Conservation (phyloP, 345 rosid genomes). For the Pugionium cornutum region DNA sequence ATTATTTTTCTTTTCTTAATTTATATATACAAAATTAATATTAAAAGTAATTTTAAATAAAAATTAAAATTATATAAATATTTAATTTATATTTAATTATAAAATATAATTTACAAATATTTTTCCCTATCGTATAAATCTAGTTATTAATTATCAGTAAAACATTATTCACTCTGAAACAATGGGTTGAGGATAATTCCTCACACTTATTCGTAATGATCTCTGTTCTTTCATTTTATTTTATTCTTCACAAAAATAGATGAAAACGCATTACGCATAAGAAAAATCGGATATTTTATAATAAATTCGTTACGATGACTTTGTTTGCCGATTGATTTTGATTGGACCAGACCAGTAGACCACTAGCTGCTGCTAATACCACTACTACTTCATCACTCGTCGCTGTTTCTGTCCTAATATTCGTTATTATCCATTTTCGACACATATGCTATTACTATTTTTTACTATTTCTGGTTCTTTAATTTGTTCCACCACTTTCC, state of each 20-base stretch:
- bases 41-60: too few species aligned
- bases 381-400: slow-evolving; percentile 1
- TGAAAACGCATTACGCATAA: background rate
- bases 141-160: background rate
- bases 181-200: slow-evolving; percentile 14
- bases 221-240: background rate
- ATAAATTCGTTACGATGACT: slow-evolving; percentile 2
- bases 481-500: slow-evolving; percentile 22
- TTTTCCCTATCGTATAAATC: too few species aligned
- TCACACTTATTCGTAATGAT: slow-evolving; percentile 32
- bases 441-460: background rate
- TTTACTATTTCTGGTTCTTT: slow-evolving; percentile 4
- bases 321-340: slow-evolving; percentile 12
- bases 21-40: too few species aligned
- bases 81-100: too few species aligned
- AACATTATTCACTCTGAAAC: slow-evolving; percentile 23
- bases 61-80: too few species aligned
- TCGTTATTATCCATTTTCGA: slow-evolving; percentile 25
- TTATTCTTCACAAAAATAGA: slow-evolving; percentile 15
- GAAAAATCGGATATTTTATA: background rate
- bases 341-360: background rate
- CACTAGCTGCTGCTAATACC: background rate
- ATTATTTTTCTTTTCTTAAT: too few species aligned
- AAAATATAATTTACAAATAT: too few species aligned
- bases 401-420: slow-evolving; percentile 3